Evolutionary conservation across 129 eudicot genomes (phyloP).

Genomic region (Dittrichia graveolens): DNA sequence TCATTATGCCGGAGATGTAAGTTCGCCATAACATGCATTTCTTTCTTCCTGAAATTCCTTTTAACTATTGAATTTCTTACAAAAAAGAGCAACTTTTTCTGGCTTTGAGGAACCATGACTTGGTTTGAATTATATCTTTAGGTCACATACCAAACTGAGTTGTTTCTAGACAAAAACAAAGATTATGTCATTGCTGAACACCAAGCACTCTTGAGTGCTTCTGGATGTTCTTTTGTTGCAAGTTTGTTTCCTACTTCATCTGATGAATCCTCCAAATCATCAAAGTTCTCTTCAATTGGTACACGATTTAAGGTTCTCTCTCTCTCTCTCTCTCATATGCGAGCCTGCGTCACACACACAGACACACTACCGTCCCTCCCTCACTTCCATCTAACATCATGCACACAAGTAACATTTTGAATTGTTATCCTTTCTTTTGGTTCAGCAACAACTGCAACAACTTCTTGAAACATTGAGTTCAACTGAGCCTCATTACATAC

Average conservation of each 20-base stretch:
- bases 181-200: constrained; percentile 98
- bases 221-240: constrained; percentile 70
- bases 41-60: constrained; percentile 16
- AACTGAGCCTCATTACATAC: constrained; percentile 98
- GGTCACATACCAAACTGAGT: constrained; percentile 96
- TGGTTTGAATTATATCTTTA: constrained; percentile 32
- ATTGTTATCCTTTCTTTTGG: constrained; percentile 10
- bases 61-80: not conserved
- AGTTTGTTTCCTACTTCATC: constrained; percentile 73
- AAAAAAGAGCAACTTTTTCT: not conserved
- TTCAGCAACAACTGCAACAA: constrained; percentile 93
- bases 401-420: constrained; percentile 12
- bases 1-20: constrained; percentile 99
- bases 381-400: not conserved
- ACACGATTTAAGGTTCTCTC: constrained; percentile 76
- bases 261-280: constrained; percentile 86
- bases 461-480: constrained; percentile 91
- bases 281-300: constrained; percentile 97
- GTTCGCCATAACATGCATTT: constrained; percentile 26
- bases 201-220: constrained; percentile 88
- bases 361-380: not conserved
- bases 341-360: not conserved
- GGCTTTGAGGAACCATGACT: constrained; percentile 10
- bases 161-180: constrained; percentile 95
- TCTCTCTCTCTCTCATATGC: constrained; percentile 18